A percentile compares a stretch with the other conserved stretches of the same genome.
These are phyloP conservation scores for Eucalyptus polyanthemos DNA, from an alignment of 345 rosid genomes.

Conservation along the genomic window DNA sequence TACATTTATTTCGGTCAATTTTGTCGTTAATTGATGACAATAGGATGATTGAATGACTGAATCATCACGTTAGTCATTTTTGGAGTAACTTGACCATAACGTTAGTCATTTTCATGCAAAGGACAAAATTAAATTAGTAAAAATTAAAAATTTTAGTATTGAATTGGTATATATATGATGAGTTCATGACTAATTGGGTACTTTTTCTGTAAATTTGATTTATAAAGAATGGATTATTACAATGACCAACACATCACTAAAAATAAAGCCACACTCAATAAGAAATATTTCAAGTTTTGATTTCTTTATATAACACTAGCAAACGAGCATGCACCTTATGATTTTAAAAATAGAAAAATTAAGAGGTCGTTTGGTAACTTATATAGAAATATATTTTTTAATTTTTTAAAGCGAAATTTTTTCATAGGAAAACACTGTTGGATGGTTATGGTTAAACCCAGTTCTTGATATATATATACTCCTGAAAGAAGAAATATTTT, in stretches of 20 bases:
- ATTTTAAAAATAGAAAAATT: neutral
- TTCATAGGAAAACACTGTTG: neutral
- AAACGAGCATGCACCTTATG: neutral
- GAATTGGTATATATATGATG: neutral
- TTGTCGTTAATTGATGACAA: neutral
- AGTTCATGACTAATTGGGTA: neutral
- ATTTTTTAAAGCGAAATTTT: neutral
- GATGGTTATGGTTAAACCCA: neutral
- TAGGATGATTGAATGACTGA: rapidly evolving
- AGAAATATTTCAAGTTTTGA: neutral
- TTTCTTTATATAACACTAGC: neutral
- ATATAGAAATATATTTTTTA: neutral
- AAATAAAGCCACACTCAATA: neutral
- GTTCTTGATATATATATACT: neutral
- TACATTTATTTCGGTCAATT: neutral
- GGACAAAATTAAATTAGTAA: neutral
- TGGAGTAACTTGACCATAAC: too few relatives aligned
- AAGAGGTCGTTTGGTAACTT: neutral
- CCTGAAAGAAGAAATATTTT: neutral
- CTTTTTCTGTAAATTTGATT: neutral
- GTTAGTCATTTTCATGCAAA: neutral
- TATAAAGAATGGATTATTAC: neutral
- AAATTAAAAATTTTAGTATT: neutral
- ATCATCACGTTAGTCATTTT: neutral
- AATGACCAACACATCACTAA: neutral